These are phyloP conservation scores for Lippia alba DNA, from an alignment of 305 asterid species.

Conservation along the genomic window DNA sequence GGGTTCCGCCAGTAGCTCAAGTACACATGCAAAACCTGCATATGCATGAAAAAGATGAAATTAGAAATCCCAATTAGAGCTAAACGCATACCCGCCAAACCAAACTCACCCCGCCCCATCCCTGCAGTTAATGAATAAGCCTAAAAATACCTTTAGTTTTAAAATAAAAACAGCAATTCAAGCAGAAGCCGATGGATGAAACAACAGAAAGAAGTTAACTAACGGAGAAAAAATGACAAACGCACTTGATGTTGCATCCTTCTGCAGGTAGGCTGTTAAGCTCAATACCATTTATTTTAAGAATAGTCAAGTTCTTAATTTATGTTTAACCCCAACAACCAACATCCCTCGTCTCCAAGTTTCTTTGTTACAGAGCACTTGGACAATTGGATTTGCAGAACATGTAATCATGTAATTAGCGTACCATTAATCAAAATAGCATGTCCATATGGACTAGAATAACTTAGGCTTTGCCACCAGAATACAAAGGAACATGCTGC, in stretches of 20 bases:
- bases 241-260: slow-evolving; percentile 4
- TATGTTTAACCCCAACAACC: slow-evolving; percentile 16
- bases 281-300: slow-evolving; percentile 6
- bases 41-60: slow-evolving; percentile 16
- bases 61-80: slow-evolving; percentile 15
- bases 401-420: slow-evolving; percentile 31
- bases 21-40: slow-evolving; percentile 86
- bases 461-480: slow-evolving; percentile 89
- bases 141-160: no score
- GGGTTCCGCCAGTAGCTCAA: slow-evolving; percentile 95
- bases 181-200: no score
- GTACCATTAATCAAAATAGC: slow-evolving; percentile 86
- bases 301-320: slow-evolving; percentile 2
- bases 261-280: not conserved
- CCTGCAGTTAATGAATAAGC: no score
- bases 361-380: not conserved
- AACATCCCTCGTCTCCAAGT: slow-evolving; percentile 11
- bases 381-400: slow-evolving; percentile 10
- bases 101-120: slow-evolving; percentile 2
- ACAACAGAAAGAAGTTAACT: not conserved
- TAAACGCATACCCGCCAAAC: not conserved
- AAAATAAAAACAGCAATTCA: not conserved
- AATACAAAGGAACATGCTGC: slow-evolving; percentile 66
- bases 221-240: slow-evolving; percentile 1
- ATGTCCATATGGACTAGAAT: slow-evolving; percentile 75